phyloP scores from a whole-genome alignment of 257 asterid species.

The Asclepias syriaca region DNA sequence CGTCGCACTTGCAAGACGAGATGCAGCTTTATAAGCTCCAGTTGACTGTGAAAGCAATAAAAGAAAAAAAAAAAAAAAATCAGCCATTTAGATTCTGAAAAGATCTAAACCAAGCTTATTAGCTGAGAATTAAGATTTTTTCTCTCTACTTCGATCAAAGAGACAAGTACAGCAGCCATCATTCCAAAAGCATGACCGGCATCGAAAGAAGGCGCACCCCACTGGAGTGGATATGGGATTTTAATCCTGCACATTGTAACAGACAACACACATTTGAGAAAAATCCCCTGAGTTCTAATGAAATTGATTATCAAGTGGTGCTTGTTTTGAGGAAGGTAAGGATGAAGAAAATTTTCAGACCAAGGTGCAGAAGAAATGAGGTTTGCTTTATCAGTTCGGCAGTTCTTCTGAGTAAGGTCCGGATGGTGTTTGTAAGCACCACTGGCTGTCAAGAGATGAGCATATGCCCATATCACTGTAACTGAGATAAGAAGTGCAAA shows the following conservation, averaged over 20 bases:
- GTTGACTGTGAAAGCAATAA: constrained; percentile 58
- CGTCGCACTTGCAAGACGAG: constrained; percentile 96
- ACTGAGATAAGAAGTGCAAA: constrained; percentile 71
- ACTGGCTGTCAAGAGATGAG: constrained; percentile 91
- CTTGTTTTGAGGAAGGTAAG: neutral
- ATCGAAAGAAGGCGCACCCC: constrained; percentile 98
- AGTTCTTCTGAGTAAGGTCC: constrained; percentile 59
- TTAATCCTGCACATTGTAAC: constrained; percentile 54
- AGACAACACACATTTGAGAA: neutral
- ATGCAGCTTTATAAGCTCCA: constrained; percentile 93
- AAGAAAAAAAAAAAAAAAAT: neutral
- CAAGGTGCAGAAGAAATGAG: constrained; percentile 89
- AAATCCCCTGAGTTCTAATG: neutral
- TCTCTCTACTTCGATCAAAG: constrained; percentile 71
- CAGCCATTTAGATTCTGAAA: neutral
- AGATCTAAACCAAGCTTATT: neutral
- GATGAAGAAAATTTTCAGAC: constrained; percentile 24
- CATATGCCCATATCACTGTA: constrained; percentile 89
- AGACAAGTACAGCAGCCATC: constrained; percentile 93
- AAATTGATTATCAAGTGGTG: neutral
- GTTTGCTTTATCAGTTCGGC: constrained; percentile 79
- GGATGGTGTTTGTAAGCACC: constrained; percentile 91
- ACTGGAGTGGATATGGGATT: constrained; percentile 91
- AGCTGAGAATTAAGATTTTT: neutral
- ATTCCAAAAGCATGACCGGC: constrained; percentile 98